Percentiles rank a stretch among this genome's conserved stretches.
Conservation (phyloP, 2,329 filamentous ascomycete genomes). For the Ceratocystiopsis sp. region DNA sequence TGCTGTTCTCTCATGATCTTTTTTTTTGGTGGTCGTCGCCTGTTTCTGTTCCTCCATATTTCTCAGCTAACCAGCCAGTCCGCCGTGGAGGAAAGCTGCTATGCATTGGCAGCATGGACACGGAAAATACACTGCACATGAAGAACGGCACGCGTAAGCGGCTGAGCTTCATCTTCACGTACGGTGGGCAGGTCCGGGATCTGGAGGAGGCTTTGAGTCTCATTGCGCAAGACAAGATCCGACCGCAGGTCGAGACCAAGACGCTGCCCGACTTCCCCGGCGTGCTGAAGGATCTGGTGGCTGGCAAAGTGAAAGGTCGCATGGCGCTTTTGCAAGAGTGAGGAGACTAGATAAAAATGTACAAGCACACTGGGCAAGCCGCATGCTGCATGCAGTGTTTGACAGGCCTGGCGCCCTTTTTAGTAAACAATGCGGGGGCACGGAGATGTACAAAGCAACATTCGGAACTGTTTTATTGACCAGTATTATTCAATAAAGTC, state of each 20-base stretch:
- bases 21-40: too few relatives aligned
- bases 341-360: too few relatives aligned
- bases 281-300: neutral
- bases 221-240: neutral
- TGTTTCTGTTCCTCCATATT: too few relatives aligned
- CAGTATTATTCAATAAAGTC: too few relatives aligned
- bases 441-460: too few relatives aligned
- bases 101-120: conserved; percentile 3
- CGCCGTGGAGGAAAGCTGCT: conserved; percentile 1
- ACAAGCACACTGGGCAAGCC: too few relatives aligned
- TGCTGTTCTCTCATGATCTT: too few relatives aligned
- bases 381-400: too few relatives aligned
- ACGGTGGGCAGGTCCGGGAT: conserved; percentile 1
- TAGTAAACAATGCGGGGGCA: too few relatives aligned
- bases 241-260: conserved; percentile 1
- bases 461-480: too few relatives aligned
- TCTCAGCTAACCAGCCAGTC: neutral
- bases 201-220: neutral
- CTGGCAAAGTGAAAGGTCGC: conserved; percentile 1
- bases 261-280: neutral
- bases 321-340: conserved; percentile 1
- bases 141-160: conserved; percentile 3
- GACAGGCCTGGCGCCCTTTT: too few relatives aligned
- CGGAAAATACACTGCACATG: conserved; percentile 2
- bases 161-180: conserved; percentile 2